Conservation (phyloP, 2,329 filamentous ascomycete genomes). For the Colletotrichum chrysophilum region DNA sequence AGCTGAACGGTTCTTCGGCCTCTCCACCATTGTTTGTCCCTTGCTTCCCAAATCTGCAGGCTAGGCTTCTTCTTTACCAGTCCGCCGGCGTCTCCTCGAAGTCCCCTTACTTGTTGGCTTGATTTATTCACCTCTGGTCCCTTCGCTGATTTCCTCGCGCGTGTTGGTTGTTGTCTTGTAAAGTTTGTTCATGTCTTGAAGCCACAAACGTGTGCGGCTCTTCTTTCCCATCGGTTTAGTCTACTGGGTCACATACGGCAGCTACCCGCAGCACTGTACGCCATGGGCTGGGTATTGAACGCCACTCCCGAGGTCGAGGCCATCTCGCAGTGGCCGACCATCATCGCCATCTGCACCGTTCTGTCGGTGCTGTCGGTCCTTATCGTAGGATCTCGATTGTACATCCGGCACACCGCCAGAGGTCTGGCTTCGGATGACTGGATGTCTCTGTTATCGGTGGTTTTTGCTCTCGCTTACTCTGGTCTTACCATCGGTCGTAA, state of each 20-base stretch:
- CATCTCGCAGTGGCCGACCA: conserved; percentile 51
- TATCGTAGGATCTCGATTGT: conserved; percentile 46
- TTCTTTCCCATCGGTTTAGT: background rate
- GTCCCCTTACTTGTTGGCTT: background rate
- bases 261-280: background rate
- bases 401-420: conserved; percentile 44
- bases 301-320: conserved; percentile 50
- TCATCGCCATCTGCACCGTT: conserved; percentile 52
- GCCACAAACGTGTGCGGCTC: background rate
- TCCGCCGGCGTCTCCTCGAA: background rate
- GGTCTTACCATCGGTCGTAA: conserved; percentile 54
- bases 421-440: conserved; percentile 55
- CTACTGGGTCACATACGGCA: background rate
- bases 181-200: background rate
- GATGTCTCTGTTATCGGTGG: conserved; percentile 42
- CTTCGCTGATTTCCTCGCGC: background rate
- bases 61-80: background rate
- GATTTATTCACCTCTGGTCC: background rate
- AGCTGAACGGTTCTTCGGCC: background rate
- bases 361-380: conserved; percentile 47
- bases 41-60: background rate
- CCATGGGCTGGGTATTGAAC: conserved; percentile 58
- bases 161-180: background rate
- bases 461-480: conserved; percentile 54
- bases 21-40: background rate